Base-by-base conservation (phyloP, 257 asterid genomes). In the Haberlea rhodopensis region DNA sequence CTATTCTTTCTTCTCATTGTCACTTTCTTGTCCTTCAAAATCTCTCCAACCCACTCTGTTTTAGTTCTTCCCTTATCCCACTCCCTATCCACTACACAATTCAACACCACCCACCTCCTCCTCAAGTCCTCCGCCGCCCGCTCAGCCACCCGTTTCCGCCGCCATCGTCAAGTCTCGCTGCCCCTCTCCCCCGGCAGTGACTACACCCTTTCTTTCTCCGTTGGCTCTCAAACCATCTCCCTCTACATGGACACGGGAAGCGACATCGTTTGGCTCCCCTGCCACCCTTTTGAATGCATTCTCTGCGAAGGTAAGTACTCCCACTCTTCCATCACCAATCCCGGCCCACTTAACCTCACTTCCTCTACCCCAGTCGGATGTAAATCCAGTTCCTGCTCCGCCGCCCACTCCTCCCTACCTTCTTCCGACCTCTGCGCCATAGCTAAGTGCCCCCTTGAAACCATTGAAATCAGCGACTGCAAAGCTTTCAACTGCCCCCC, bases 221-320 rank as follows among this genome's bases (percentile, higher is more conserved):
- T 92, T 19, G 87, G 94, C 40, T 64, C 87, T 1, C 95, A 92
- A 23, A 81, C 83, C 0, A 72, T 89, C 20, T 92, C 98, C 1
- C 84, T 92, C 1, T 92, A 92, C 68, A 84, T 92, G 95, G 98
- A 92, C 81, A 92, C 98, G 2, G 98, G 97, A 0, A 92, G 98
- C 71, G 97, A 92, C 71, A 76, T 92, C 72, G 94, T 92, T 64
- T 92, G 98, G 98, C 82, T 92, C 60, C 98, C 98, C 51, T 92
- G 96, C 67, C 89, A 74, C 66, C 98, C 98, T 0, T 92, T 92
- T 48, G 79, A 79, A 3, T 92, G 98, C 63, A 89, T 92, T 0
- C 95, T 92, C 72, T 92, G 98, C 66, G 98, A 92, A 29, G 97
- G 91, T 45, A 72, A 91, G 37, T 87, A 75, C 20, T 79, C 82